Base-by-base conservation (phyloP, 1,139 yeast species). In the Arxiozyma slooffiae region DNA sequence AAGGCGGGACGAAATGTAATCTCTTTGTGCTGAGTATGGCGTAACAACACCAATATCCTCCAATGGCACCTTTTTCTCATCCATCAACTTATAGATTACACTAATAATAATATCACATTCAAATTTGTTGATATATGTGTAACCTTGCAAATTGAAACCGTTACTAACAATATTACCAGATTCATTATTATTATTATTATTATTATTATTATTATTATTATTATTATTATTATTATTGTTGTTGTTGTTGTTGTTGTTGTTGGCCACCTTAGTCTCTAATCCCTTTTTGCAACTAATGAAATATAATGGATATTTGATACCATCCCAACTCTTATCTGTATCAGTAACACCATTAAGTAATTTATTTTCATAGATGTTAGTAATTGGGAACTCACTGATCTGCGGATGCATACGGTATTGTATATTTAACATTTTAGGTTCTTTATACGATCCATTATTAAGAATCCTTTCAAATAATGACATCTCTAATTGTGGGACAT, bases 351-450 rank as follows among this genome's bases (percentile, higher is more conserved):
- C 89, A 67, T 82, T 83, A 48, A 72, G 71, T 57, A 82, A 70
- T 56, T 70, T 63, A 16, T 78, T 78, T 26, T 72, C 71, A 61
- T 82, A 82, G 53, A 82, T 81, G 52, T 70, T 71, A 47, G 64
- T 69, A 55, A 85, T 71, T 7, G 89, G 82, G 64, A 82, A 83
- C 55, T 77, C 80, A 71, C 85, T 77, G 44, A 80, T 79, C 47
- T 63, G 67, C 9, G 87, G 88, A 61, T 81, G 86, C 87, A 81
- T 81, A 69, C 89, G 76, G 61, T 82, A 82, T 61, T 82, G 89
- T 1, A 81, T 79, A 59, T 82, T 81, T 63, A 82, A 74, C 87
- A 82, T 80, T 56, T 78, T 81, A 3, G 85, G 83, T 16, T 73
- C 71, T 44, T 71, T 69, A 58, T 80, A 81, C 1, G 83, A 71